Evolutionary conservation across 2,329 filamentous ascomycete genomes (phyloP).

Genomic region (Aspergillus novoparasiticus): DNA sequence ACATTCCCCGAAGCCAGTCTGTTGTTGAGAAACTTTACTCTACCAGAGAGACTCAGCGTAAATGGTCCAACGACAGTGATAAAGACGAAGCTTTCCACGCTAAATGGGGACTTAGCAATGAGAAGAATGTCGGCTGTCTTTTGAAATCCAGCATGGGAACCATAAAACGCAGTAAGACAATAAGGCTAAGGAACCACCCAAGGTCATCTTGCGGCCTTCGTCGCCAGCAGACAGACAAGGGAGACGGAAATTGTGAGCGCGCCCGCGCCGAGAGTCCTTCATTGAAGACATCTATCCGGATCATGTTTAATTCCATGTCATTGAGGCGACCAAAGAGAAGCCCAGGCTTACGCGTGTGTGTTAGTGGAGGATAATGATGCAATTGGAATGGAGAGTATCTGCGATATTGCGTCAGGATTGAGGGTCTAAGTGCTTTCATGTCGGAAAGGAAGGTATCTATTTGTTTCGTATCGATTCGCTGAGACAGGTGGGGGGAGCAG

Average conservation of each 20-base stretch:
- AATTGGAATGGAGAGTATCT: constrained; percentile 7
- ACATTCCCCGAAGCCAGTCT: constrained; percentile 5
- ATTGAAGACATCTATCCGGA: constrained; percentile 18
- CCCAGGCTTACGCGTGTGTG: constrained; percentile 11
- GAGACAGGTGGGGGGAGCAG: background rate
- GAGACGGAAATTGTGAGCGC: constrained; percentile 6
- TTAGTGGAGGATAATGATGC: constrained; percentile 22
- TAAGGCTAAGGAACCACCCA: constrained; percentile 9
- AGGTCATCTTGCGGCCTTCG: constrained; percentile 4
- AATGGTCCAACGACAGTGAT: background rate
- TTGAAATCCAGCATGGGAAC: constrained; percentile 7
- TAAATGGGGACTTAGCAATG: constrained; percentile 7
- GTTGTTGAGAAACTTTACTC: background rate
- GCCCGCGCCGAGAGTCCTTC: constrained; percentile 4
- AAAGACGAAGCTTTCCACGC: background rate
- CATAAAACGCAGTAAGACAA: constrained; percentile 14
- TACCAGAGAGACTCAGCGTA: background rate
- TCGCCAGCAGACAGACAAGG: background rate
- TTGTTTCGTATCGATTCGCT: constrained; percentile 16
- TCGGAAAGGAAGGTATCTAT: constrained; percentile 4
- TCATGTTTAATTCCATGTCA: constrained; percentile 25
- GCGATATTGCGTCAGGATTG: constrained; percentile 14
- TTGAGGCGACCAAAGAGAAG: constrained; percentile 16
- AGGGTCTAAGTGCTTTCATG: background rate
- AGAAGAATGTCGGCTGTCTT: constrained; percentile 8